Evolutionary conservation across 345 rosid species (phyloP), one percentile per base, ranked within the genome.

Genomic region (Abelmoschus esculentus): DNA sequence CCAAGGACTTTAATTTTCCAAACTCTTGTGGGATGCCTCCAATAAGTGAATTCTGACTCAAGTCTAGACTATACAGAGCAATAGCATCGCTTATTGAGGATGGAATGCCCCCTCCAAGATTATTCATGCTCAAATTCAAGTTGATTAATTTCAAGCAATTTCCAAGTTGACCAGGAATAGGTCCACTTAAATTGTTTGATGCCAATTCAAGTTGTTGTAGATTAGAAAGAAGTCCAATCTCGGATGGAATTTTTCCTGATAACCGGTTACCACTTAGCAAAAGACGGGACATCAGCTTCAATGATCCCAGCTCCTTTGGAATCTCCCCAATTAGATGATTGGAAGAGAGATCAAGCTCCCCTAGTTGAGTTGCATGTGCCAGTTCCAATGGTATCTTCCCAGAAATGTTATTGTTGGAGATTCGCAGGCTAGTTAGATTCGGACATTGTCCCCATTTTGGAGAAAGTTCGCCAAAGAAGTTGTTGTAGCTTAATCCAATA

Each of bases 91-190:
- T 53, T 2, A 82, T 14, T 2, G 62, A n/a, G 3, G 0, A 1
- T 0, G 83, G 83, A 67, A 84, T 82, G n/a, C 46, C 5, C 31
- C 70, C 63, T 4, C 19, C 66, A 22, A 86, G 67, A 1, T 66
- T 0, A 18, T 86, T 82, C 18, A n/a, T 57, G 53, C 88, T 79
- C 81, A 83, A 18, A 70, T 82, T 60, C 75, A 82, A 73, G 70
- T 8, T 14, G 56, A 11, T 1, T 11, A 73, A 29, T 1, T 52
- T 74, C 8, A 0, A 12, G 7, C 66, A 72, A 2, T 53, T 56
- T 11, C 76, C 83, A 1, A 79, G 26, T 2, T 57, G 5, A 6
- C 0, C 11, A 0, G 82, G 83, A 29, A 83, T 78, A 0, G 66
- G 7, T 1, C 52, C 7, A 19, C 14, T 69, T 3, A 85, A n/a